These are phyloP conservation scores for Cucurbitaria berberidis DNA, from an alignment of 2,329 filamentous ascomycete species.

Conservation along the genomic window DNA sequence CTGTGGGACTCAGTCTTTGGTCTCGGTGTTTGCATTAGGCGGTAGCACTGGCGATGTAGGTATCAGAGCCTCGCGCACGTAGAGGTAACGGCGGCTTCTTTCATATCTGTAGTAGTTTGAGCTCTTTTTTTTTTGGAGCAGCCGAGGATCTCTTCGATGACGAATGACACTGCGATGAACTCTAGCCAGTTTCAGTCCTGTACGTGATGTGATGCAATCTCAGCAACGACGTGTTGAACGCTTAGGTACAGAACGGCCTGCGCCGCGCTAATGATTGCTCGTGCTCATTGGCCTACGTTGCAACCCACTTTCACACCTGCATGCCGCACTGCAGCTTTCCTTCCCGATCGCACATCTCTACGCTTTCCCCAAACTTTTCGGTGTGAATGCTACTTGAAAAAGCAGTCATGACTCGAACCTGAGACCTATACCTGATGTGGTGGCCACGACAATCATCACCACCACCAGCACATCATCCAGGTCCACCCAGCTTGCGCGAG, in stretches of 20 bases:
- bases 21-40: slow-evolving; percentile 20
- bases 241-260: not conserved
- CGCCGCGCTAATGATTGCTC: slow-evolving; percentile 8
- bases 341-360: slow-evolving; percentile 6
- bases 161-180: not conserved
- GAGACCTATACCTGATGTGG: slow-evolving; percentile 30
- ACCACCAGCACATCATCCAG: slow-evolving; percentile 18
- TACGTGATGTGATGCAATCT: not conserved
- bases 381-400: not conserved
- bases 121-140: slow-evolving; percentile 18
- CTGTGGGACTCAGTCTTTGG: slow-evolving; percentile 13
- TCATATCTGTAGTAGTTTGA: slow-evolving; percentile 5
- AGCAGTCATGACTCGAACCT: slow-evolving; percentile 28
- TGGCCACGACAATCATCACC: slow-evolving; percentile 24
- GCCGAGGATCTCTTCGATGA: slow-evolving; percentile 8
- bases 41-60: slow-evolving; percentile 17
- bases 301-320: slow-evolving; percentile 17
- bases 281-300: slow-evolving; percentile 20
- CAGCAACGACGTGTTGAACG: too few species aligned
- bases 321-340: slow-evolving; percentile 10
- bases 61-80: slow-evolving; percentile 17
- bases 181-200: not conserved
- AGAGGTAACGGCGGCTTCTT: slow-evolving; percentile 13
- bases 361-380: not conserved
- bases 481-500: slow-evolving; percentile 15